phyloP scores from a whole-genome alignment of 306 rosid genomes.

The Urtica urens region DNA sequence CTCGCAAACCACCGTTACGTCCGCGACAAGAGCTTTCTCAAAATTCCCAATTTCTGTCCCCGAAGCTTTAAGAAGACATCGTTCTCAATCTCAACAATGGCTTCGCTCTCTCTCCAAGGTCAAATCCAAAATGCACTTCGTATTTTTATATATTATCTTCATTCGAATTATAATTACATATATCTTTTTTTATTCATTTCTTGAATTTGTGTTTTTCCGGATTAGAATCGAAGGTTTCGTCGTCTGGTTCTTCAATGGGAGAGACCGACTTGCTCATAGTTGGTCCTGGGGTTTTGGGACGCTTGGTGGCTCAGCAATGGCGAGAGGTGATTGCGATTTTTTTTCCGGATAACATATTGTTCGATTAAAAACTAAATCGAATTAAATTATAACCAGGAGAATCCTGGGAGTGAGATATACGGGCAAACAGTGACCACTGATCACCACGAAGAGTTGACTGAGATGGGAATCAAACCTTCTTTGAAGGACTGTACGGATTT shows the following conservation, averaged over 20 bases:
- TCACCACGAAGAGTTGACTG: constrained; percentile 72
- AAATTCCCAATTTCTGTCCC: background rate
- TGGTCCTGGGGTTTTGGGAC: constrained; percentile 95
- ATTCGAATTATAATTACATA: background rate
- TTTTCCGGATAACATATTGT: no score
- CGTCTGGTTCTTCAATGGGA: constrained; percentile 38
- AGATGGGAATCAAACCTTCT: constrained; percentile 60
- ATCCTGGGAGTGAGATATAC: constrained; percentile 56
- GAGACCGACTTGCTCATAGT: constrained; percentile 58
- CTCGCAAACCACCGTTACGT: background rate
- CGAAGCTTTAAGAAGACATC: no score
- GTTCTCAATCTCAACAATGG: constrained; percentile 31
- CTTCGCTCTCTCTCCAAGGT: constrained; percentile 29
- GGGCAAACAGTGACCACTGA: constrained; percentile 68
- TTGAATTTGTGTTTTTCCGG: background rate
- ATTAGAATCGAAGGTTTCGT: constrained; percentile 21
- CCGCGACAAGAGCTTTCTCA: background rate
- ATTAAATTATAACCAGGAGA: constrained; percentile 50
- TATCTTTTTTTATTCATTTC: background rate
- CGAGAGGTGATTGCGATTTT: constrained; percentile 37
- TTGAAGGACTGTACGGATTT: constrained; percentile 42
- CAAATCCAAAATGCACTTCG: background rate
- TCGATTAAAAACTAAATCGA: no score
- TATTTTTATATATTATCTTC: no score
- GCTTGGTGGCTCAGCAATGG: constrained; percentile 80